Base-by-base conservation (phyloP, 129 eudicot species). In the Ambrosia trifida region DNA sequence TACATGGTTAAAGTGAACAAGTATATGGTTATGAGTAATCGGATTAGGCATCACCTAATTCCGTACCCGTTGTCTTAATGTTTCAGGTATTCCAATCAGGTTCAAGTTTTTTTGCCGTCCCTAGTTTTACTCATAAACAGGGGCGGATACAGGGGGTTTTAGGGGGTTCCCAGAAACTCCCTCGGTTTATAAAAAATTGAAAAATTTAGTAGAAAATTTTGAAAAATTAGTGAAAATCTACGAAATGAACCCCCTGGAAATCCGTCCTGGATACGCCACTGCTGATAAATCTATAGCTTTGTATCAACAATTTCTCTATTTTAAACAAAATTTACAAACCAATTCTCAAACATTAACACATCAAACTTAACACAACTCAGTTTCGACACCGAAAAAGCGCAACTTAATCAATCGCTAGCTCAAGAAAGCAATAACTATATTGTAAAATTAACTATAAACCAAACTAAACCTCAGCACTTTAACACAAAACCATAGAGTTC, bases 401-500 rank as follows among this genome's bases (percentile, higher is more conserved):
- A 43, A 72, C 44, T 41, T 14, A 11, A 56, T 14, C 67, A 58
- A 41, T 28, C 31, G 56, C 16, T 3, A 44, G 57, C 56, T 70
- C 56, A 3, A 70, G 4, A 20, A 14, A 70, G 53, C 53, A 7
- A 36, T 41, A 56, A 68, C 4, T 47, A 45, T 7, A 31, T 53
- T 20, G 41, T 28, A 71, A 13, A 56, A 28, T 4, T 36, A 43
- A 59, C 41, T 33, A 44, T 6, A 72, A 58, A 28, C 45, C 68
- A 45, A 32, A 58, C 32, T 17, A 28, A n/a, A 44, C 59, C 44
- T 24, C 28, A 24, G 1, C 28, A 9, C 8, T 58, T 28, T 14
- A 20, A 72, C 20, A 4, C 7, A 28, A 28, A 44, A 43, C 59
- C 46, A 61, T 72, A 60, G 69, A 54, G 35, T 72, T 59, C 19